phyloP scores from a whole-genome alignment of 2,329 filamentous ascomycete species.

The Aspergillus sp. region DNA sequence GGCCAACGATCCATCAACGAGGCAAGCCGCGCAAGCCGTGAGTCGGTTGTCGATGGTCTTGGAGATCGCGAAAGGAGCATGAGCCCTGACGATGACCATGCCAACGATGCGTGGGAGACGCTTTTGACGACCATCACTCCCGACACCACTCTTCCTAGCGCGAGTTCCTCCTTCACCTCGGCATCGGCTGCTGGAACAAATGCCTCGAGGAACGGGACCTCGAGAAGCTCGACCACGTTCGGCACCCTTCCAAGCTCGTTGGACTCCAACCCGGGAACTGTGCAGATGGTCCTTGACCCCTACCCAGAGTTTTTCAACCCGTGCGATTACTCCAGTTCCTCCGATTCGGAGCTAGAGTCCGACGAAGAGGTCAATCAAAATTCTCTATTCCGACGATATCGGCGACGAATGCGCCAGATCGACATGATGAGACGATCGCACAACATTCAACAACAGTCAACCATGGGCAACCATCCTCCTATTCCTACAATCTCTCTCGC shows the following conservation, averaged over 20 bases:
- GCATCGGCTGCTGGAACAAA: conserved; percentile 31
- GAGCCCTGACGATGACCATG: conserved; percentile 58
- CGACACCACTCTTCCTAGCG: conserved; percentile 76
- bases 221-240: conserved; percentile 46
- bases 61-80: conserved; percentile 82
- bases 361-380: conserved; percentile 26
- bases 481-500: conserved; percentile 34
- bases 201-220: conserved; percentile 21
- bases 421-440: conserved; percentile 23
- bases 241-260: conserved; percentile 36
- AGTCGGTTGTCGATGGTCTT: conserved; percentile 63
- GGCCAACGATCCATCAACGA: conserved; percentile 33
- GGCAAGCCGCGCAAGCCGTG: conserved; percentile 19
- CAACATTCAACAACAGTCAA: conserved; percentile 25
- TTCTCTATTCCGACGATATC: conserved; percentile 20
- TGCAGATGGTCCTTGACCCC: conserved; percentile 32
- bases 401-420: conserved; percentile 17
- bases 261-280: conserved; percentile 17
- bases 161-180: conserved; percentile 79
- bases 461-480: conserved; percentile 35
- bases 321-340: conserved; percentile 37
- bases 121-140: conserved; percentile 77
- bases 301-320: conserved; percentile 37
- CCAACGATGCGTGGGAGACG: conserved; percentile 71
- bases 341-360: conserved; percentile 35